Evolutionary conservation across 257 asterid genomes (phyloP), one percentile per base, ranked within the genome.

Genomic region (Ocimum tenuiflorum): DNA sequence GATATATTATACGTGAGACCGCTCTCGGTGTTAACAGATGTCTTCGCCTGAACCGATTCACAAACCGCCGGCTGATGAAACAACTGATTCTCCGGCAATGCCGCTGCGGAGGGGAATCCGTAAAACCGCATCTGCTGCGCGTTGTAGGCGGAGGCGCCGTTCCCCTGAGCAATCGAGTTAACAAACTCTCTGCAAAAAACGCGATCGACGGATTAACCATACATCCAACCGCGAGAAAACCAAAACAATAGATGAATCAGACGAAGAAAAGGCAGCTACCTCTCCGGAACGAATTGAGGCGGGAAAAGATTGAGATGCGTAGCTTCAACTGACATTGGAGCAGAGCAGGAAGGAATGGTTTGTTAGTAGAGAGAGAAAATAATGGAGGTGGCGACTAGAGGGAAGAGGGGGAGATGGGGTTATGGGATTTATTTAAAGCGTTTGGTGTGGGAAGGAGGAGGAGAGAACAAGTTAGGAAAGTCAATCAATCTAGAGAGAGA

Each of bases 291-390:
- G 77, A 78, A 73, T 13, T 78, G 84, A 0, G 75, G 59, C n/a
- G 83, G 70, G 6, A 83, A 76, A 23, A 67, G 81, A 74, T 79
- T 75, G 54, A 69, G 76, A 74, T 85, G 83, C 54, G 69, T 81
- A 11, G 95, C 95, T 76, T 85, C 95, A 69, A 85, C 85, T 3
- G 95, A 88, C 95, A 88, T 87, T 43, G 52, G 46, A 73, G 42
- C 4, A 33, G 42, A 36, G 31, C 31, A 27, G 31, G 4, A 4
- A 27, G 31, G n/a, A n/a, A 4, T 42, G 14, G 23, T 51, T 64
- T 6, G 15, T 24, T 42, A 19, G 8, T 65, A 70, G 78, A 57
- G 78, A 73, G 56, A 70, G 72, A 61, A 56, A 9, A 3, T n/a
- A n/a, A n/a, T n/a, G n/a, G n/a, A 1, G 70, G 18, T 57, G 61